A percentile compares a stretch with the other conserved stretches of the same genome.
These are phyloP conservation scores for Aspergillus eucalypticola DNA, from an alignment of 2,329 filamentous ascomycete genomes.

Conservation along the genomic window DNA sequence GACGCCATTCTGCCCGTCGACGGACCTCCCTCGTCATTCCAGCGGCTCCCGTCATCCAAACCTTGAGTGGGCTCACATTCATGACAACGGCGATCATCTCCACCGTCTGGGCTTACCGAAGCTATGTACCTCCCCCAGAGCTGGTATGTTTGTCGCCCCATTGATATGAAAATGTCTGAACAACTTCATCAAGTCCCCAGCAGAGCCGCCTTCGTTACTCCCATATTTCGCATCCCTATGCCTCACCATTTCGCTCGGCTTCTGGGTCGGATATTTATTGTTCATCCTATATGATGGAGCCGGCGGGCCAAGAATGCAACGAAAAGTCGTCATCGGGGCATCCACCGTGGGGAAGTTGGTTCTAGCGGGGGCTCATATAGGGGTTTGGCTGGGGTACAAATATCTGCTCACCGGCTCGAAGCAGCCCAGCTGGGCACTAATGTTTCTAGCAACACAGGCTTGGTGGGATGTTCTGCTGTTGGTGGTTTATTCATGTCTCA, in stretches of 20 bases:
- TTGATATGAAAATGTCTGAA: not conserved
- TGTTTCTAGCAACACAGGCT: constrained; percentile 1
- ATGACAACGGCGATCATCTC: not conserved
- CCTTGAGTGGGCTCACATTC: not conserved
- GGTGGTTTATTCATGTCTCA: not conserved
- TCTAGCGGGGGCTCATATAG: not conserved
- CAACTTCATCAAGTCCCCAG: not conserved
- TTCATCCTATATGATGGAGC: not conserved
- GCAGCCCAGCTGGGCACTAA: constrained; percentile 3
- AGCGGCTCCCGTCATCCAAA: not conserved
- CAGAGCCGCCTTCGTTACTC: not conserved
- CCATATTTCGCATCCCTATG: not conserved
- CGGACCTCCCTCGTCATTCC: not conserved
- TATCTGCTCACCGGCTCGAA: not conserved
- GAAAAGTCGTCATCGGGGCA: not conserved
- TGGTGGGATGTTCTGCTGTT: constrained; percentile 7
- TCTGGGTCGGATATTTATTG: not conserved
- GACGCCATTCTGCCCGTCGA: not conserved
- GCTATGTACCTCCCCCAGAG: not conserved
- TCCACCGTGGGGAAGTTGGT: not conserved
- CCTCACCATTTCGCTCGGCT: not conserved
- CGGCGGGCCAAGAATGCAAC: not conserved
- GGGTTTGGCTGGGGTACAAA: not conserved
- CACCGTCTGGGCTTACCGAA: not conserved
- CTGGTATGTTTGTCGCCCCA: not conserved